Conservation (phyloP, 441 rosid genomes). For the Oxalis stricta region DNA sequence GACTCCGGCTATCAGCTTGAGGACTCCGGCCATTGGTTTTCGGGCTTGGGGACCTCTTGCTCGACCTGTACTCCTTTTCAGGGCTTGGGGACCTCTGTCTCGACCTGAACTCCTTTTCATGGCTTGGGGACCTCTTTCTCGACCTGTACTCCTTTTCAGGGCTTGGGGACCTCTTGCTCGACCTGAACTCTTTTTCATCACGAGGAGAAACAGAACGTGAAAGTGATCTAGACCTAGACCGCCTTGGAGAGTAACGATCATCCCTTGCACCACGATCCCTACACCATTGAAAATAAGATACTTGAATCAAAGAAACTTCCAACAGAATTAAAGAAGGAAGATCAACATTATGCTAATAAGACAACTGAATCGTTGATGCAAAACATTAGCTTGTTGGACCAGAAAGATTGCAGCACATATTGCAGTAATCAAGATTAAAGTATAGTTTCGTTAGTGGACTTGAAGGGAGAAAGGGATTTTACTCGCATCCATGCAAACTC, state of each 20-base stretch:
- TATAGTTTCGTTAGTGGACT: neutral
- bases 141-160: conserved; percentile 20
- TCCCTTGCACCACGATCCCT: conserved; percentile 34
- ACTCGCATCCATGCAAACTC: conserved; percentile 19
- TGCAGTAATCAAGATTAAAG: conserved; percentile 5
- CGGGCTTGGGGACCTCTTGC: conserved; percentile 33
- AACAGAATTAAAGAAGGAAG: neutral
- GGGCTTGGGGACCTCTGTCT: too few species aligned
- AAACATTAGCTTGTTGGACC: neutral
- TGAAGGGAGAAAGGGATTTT: conserved; percentile 1
- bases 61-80: conserved; percentile 26
- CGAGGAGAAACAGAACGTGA: conserved; percentile 43
- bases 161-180: neutral
- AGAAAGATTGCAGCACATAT: conserved; percentile 6
- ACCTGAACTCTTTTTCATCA: conserved; percentile 12
- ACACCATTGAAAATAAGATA: conserved; percentile 5
- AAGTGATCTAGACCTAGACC: conserved; percentile 49
- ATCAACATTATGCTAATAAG: neutral
- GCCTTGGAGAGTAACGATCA: conserved; percentile 31
- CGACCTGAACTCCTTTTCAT: too few species aligned
- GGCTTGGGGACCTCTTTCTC: conserved; percentile 30
- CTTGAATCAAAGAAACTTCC: conserved; percentile 3
- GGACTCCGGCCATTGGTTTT: conserved; percentile 32
- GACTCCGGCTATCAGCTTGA: conserved; percentile 20
- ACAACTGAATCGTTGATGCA: too few species aligned